Evolutionary conservation across 148 eudicot genomes (phyloP).

Genomic region (Polygonum maritimum): DNA sequence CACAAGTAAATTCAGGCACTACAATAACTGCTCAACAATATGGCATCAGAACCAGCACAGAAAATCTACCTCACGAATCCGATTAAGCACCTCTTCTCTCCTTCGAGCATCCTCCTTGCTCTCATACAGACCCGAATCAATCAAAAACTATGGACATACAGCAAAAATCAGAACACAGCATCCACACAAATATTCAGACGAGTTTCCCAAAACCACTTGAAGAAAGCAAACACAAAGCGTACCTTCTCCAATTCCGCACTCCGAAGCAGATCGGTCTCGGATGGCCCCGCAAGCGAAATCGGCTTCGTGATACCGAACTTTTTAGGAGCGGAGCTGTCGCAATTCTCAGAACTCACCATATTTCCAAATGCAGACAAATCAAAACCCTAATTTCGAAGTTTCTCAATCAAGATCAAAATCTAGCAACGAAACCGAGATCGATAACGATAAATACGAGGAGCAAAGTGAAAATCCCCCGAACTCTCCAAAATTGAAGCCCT

Average conservation of each 20-base stretch:
- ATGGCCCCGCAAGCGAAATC: constrained; percentile 51
- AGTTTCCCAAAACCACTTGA: background rate
- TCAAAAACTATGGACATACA: constrained; percentile 27
- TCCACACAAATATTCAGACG: background rate
- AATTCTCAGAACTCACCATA: constrained; percentile 32
- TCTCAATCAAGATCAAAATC: background rate
- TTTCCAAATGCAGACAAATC: constrained; percentile 2
- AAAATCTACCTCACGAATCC: constrained; percentile 47
- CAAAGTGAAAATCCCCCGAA: background rate
- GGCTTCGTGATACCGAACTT: constrained; percentile 43
- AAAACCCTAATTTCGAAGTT: constrained; percentile 10
- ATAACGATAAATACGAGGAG: too few relatives aligned
- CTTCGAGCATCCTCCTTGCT: constrained; percentile 40
- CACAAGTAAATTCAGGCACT: background rate
- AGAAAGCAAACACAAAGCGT: background rate
- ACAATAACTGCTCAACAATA: background rate
- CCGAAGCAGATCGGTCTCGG: constrained; percentile 42
- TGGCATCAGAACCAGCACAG: background rate
- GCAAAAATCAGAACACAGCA: background rate
- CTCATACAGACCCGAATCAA: constrained; percentile 52
- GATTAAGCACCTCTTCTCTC: constrained; percentile 48
- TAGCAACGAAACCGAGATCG: background rate
- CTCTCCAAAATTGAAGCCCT: background rate
- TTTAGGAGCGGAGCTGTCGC: constrained; percentile 16
- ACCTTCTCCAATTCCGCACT: constrained; percentile 52